phyloP scores from a whole-genome alignment of 2,329 filamentous ascomycete species.

The Pestalotiopsis fici region DNA sequence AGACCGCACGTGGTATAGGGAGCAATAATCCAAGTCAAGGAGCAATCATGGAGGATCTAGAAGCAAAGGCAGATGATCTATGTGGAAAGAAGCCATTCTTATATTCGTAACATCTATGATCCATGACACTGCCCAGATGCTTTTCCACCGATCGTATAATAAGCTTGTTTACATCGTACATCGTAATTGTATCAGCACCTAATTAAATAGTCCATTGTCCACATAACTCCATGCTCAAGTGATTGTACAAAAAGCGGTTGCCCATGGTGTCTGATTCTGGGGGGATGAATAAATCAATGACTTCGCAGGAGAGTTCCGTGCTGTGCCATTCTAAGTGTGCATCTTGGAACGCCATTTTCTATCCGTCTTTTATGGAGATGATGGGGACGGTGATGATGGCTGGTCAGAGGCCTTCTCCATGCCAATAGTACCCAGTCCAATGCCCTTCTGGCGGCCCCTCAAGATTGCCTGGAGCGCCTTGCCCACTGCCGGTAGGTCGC shows the following conservation, averaged over 20 bases:
- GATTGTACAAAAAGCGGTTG: background rate
- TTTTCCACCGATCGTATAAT: no score
- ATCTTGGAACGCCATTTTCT: background rate
- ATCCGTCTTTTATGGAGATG: background rate
- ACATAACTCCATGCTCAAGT: background rate
- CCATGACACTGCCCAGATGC: no score
- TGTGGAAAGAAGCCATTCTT: no score
- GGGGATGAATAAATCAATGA: background rate
- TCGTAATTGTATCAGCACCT: background rate
- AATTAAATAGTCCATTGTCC: background rate
- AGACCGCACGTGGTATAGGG: background rate
- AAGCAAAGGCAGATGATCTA: background rate
- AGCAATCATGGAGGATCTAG: no score
- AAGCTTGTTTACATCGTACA: background rate
- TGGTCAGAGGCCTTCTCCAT: background rate
- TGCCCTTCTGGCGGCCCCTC: constrained; percentile 68
- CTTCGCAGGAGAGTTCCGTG: no score
- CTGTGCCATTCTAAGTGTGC: no score
- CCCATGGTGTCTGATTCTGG: background rate
- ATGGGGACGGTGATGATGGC: background rate
- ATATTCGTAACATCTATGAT: no score
- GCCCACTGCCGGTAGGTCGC: constrained; percentile 81
- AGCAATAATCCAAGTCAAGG: background rate
- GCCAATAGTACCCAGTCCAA: constrained; percentile 57
- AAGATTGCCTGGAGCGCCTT: constrained; percentile 70